phyloP scores from a whole-genome alignment of 2,329 filamentous ascomycete genomes.

The Dryadomyces quercus-mongolicae region DNA sequence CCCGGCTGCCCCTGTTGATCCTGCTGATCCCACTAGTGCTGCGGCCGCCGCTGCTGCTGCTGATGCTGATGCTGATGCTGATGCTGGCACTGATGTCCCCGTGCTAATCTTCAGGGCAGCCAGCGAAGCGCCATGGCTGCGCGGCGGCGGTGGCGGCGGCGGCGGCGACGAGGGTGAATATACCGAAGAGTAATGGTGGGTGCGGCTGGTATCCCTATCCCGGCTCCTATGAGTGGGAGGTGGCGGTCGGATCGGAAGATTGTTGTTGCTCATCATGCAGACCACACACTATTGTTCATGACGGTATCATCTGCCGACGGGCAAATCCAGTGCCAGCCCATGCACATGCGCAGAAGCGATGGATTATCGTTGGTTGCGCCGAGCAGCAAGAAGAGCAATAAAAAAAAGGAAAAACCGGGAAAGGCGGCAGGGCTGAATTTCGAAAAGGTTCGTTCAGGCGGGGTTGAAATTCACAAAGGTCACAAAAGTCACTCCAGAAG shows the following conservation, averaged over 20 bases:
- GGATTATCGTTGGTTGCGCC: neutral
- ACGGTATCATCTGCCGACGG: neutral
- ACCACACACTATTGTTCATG: neutral
- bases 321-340: neutral
- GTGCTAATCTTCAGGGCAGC: neutral
- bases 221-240: neutral
- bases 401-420: neutral
- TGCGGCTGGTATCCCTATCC: conserved; percentile 20
- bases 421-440: neutral
- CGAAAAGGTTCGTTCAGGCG: neutral
- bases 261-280: conserved; percentile 7
- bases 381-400: neutral
- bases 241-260: conserved; percentile 3
- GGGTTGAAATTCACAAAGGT: neutral
- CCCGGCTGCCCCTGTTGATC: too few species aligned
- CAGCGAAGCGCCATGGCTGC: conserved; percentile 2
- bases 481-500: neutral
- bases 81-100: too few species aligned
- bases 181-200: conserved; percentile 39
- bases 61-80: neutral
- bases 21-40: neutral
- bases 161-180: conserved; percentile 25
- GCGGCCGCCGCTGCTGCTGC: neutral
- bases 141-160: conserved; percentile 9
- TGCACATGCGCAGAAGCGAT: neutral